These are phyloP conservation scores for Hymenochaete sp. DNA, from an alignment of 1,284 basidiomycete genomes.

Conservation along the genomic window DNA sequence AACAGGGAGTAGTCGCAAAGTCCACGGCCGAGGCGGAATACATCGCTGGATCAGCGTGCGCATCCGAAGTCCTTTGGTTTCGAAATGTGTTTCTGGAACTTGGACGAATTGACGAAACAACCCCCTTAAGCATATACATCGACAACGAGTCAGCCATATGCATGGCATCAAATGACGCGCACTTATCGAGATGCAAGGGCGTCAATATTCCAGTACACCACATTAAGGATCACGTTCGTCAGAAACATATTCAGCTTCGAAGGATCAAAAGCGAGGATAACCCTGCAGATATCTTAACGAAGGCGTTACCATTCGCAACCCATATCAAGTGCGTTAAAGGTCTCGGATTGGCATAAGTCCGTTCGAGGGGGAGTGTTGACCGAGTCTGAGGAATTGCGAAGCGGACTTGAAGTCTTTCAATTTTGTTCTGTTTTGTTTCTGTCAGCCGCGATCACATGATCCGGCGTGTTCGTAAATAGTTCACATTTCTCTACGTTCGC, in stretches of 20 bases:
- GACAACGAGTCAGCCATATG: conserved; percentile 23
- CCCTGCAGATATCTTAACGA: conserved; percentile 11
- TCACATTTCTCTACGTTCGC: no score
- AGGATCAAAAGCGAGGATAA: conserved; percentile 5
- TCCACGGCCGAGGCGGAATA: conserved; percentile 26
- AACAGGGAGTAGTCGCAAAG: conserved; percentile 21
- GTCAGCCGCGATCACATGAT: no score
- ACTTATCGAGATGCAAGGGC: conserved; percentile 32
- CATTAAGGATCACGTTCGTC: conserved; percentile 26
- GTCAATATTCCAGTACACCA: conserved; percentile 35
- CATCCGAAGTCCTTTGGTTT: conserved; percentile 20
- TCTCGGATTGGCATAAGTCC: conserved; percentile 2
- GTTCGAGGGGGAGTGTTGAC: no score
- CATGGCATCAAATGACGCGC: conserved; percentile 28
- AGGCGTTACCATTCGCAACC: neutral
- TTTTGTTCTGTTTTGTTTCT: no score
- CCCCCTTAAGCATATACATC: neutral
- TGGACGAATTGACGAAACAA: neutral
- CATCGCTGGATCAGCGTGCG: conserved; percentile 20
- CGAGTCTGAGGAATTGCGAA: no score
- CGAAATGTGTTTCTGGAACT: conserved; percentile 4
- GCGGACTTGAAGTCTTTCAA: no score
- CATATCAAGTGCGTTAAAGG: neutral
- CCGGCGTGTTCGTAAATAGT: no score
- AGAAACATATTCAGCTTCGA: neutral